Evolutionary conservation across 176 grass and related monocot species (phyloP).

Genomic region (Bonia amplexicaulis): DNA sequence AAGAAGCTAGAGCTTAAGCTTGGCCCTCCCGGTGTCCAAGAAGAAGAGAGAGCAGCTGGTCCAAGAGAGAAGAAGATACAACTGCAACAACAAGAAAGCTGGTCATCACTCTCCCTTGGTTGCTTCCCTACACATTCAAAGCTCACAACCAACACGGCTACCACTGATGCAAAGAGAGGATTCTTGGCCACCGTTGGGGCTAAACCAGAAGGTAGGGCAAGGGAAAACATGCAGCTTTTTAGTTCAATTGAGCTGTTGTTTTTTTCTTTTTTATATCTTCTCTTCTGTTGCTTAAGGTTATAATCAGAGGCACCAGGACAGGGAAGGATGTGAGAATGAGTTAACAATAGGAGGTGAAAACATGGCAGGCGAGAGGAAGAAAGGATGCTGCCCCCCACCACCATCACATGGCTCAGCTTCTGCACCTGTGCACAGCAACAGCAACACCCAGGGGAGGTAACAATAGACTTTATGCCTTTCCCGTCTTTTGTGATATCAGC

Average conservation of each 20-base stretch:
- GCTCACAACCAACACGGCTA: constrained; percentile 3
- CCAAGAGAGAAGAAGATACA: constrained; percentile 16
- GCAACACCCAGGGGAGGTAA: constrained; percentile 39
- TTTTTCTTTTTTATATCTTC: not conserved
- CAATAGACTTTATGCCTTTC: constrained; percentile 4
- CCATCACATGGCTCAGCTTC: constrained; percentile 37
- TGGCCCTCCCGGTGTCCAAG: constrained; percentile 50
- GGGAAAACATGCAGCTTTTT: not conserved
- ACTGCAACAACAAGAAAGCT: constrained; percentile 24
- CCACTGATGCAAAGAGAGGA: constrained; percentile 49
- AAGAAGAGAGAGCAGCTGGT: not conserved
- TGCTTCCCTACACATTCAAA: constrained; percentile 46
- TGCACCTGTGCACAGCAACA: constrained; percentile 23
- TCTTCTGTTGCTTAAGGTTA: constrained; percentile 30
- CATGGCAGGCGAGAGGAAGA: constrained; percentile 51
- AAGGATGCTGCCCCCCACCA: constrained; percentile 44
- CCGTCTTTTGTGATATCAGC: constrained; percentile 2
- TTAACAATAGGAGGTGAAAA: constrained; percentile 41
- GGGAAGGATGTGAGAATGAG: constrained; percentile 38
- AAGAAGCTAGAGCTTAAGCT: constrained; percentile 72
- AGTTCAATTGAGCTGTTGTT: not conserved
- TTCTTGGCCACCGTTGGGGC: constrained; percentile 42
- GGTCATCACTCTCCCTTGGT: constrained; percentile 39
- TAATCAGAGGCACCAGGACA: constrained; percentile 20
- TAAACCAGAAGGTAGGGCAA: constrained; percentile 44